Percentiles rank a stretch among this genome's conserved stretches.
Conservation (phyloP, 1,284 basidiomycete genomes). For the Coniophora puteana region DNA sequence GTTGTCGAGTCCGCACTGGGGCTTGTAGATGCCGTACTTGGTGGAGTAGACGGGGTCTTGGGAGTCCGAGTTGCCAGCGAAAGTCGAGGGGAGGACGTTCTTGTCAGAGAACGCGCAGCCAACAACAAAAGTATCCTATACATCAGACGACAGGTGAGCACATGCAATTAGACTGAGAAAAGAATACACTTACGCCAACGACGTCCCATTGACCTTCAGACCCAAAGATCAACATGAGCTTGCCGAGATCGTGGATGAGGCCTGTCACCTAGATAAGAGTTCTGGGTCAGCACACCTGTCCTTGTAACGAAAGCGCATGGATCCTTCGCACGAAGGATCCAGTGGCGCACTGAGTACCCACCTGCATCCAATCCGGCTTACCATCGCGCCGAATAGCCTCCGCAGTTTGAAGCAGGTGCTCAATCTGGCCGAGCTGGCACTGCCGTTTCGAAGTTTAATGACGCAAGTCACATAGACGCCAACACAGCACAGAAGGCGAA, state of each 20-base stretch:
- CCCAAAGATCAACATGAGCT: constrained; percentile 79
- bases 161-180: too few species aligned
- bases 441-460: too few species aligned
- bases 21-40: constrained; percentile 82
- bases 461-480: constrained; percentile 2
- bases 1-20: constrained; percentile 84
- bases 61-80: constrained; percentile 75
- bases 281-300: background rate
- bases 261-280: constrained; percentile 56
- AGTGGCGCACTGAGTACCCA: too few species aligned
- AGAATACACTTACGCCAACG: constrained; percentile 59
- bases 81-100: constrained; percentile 85
- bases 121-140: constrained; percentile 82
- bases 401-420: constrained; percentile 88
- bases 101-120: constrained; percentile 84
- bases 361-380: constrained; percentile 89
- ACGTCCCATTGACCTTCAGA: constrained; percentile 91
- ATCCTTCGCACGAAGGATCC: background rate
- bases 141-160: constrained; percentile 12
- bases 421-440: constrained; percentile 82
- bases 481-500: constrained; percentile 11
- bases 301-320: background rate
- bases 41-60: constrained; percentile 71
- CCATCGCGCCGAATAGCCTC: constrained; percentile 88
- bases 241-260: constrained; percentile 86